Conservation (phyloP, 352 stramenopile species). For the Phytophthora tentaculata region DNA sequence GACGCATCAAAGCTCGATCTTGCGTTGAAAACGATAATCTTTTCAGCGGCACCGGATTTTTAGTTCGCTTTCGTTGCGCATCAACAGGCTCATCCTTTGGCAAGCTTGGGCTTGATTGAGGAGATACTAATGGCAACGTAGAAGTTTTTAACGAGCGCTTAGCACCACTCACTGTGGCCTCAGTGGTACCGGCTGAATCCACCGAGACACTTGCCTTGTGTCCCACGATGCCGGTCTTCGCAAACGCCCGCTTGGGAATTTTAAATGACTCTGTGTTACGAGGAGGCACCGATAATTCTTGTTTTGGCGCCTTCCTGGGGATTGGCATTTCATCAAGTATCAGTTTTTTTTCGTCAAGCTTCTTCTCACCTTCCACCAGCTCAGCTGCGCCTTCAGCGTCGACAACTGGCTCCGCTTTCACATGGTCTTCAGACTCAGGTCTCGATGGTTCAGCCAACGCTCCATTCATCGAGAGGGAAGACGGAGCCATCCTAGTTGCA, state of each 20-base stretch:
- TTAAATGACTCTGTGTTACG: constrained; percentile 26
- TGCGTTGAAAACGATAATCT: constrained; percentile 28
- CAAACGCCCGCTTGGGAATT: constrained; percentile 35
- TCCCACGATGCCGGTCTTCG: constrained; percentile 8
- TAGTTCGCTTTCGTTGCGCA: constrained; percentile 36
- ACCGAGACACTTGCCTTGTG: background rate
- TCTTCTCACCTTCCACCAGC: constrained; percentile 5
- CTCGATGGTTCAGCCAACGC: background rate
- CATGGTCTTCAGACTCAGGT: background rate
- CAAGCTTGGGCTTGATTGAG: constrained; percentile 12
- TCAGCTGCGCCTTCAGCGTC: background rate
- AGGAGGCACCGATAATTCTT: background rate
- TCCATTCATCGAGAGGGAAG: background rate
- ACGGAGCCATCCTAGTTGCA: background rate
- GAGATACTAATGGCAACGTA: constrained; percentile 7
- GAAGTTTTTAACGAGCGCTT: constrained; percentile 4
- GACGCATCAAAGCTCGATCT: constrained; percentile 57
- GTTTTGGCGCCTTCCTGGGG: constrained; percentile 16
- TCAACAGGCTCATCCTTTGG: constrained; percentile 5
- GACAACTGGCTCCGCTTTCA: background rate
- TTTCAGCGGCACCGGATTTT: constrained; percentile 55
- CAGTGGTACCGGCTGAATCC: background rate
- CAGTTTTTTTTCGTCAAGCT: constrained; percentile 4
- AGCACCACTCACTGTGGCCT: background rate
- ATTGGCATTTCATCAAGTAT: constrained; percentile 27